Percentiles rank a stretch among this genome's conserved stretches.
These are phyloP conservation scores for Alternaria rosae DNA, from an alignment of 2,329 filamentous ascomycete genomes.

Conservation along the genomic window DNA sequence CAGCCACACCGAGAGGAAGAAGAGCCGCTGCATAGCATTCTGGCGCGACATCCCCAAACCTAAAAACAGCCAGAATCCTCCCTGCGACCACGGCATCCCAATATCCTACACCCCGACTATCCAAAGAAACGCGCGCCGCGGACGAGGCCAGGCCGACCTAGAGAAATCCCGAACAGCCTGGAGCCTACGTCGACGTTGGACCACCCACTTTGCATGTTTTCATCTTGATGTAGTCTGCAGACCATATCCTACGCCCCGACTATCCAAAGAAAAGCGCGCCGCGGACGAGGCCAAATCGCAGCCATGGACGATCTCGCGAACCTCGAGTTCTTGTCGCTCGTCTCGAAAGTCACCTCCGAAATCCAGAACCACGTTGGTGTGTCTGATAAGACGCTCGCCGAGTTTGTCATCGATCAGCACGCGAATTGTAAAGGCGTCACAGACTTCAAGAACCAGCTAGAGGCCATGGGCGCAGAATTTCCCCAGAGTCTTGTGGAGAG, in stretches of 20 bases:
- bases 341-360: slow-evolving; percentile 93
- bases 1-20: background rate
- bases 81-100: background rate
- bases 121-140: slow-evolving; percentile 4
- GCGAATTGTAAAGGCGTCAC: slow-evolving; percentile 72
- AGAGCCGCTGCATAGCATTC: background rate
- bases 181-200: background rate
- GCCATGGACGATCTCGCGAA: slow-evolving; percentile 89
- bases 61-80: background rate
- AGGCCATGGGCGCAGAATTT: slow-evolving; percentile 81
- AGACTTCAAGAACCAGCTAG: slow-evolving; percentile 79
- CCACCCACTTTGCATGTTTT: background rate
- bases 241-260: background rate
- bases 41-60: background rate
- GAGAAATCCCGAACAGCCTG: background rate
- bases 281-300: slow-evolving; percentile 9
- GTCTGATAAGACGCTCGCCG: slow-evolving; percentile 91
- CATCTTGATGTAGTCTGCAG: background rate
- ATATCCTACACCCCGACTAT: background rate
- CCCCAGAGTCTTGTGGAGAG: slow-evolving; percentile 88
- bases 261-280: slow-evolving; percentile 3
- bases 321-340: slow-evolving; percentile 90
- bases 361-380: slow-evolving; percentile 93
- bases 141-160: too few species aligned
- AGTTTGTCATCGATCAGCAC: slow-evolving; percentile 94